Evolutionary conservation across 768 basidiomycete genomes (phyloP).

Genomic region (Tubosaeta sp.): DNA sequence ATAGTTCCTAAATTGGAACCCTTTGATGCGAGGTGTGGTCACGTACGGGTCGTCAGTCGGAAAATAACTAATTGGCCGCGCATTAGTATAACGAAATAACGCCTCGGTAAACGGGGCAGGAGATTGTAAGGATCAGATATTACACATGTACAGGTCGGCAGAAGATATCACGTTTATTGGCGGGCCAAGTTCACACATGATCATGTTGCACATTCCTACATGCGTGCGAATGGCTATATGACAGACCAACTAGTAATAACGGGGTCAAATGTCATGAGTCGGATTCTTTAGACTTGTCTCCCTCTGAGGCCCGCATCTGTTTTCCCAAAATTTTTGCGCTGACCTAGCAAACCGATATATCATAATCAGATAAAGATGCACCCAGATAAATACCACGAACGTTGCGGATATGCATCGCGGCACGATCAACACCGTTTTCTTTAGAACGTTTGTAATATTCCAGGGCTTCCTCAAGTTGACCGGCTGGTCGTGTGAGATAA

Average conservation of each 20-base stretch:
- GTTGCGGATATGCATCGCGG: conserved; percentile 79
- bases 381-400: conserved; percentile 38
- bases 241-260: conserved; percentile 13
- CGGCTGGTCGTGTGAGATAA: conserved; percentile 47
- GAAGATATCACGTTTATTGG: conserved; percentile 6
- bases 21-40: conserved; percentile 15
- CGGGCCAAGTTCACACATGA: conserved; percentile 12
- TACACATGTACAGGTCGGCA: conserved; percentile 8
- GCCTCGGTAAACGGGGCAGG: conserved; percentile 22
- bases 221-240: conserved; percentile 9
- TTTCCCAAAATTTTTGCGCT: conserved; percentile 75
- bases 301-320: conserved; percentile 39
- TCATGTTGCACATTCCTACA: conserved; percentile 5
- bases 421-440: conserved; percentile 75
- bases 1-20: conserved; percentile 19
- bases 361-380: conserved; percentile 16
- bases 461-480: conserved; percentile 75
- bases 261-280: conserved; percentile 21
- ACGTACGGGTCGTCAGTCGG: conserved; percentile 17
- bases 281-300: conserved; percentile 27
- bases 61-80: conserved; percentile 17
- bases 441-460: conserved; percentile 78
- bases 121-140: conserved; percentile 26
- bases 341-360: conserved; percentile 44
- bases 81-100: conserved; percentile 16